Conservation (phyloP, 495 filamentous ascomycete genomes). For the Talaromyces trachyspermus region DNA sequence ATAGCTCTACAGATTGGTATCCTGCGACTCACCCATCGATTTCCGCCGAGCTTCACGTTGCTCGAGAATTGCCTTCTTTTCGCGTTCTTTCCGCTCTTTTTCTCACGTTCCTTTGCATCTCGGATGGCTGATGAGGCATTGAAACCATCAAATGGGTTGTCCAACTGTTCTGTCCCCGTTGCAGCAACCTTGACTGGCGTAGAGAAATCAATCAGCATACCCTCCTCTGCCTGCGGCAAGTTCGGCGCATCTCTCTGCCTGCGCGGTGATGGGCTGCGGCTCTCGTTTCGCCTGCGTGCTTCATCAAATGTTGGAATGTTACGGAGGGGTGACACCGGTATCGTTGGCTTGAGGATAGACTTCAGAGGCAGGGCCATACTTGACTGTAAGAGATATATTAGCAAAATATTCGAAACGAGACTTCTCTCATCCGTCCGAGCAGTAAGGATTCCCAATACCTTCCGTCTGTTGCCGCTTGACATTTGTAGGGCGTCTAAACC, state of each 20-base stretch:
- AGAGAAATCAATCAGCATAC: conserved; percentile 42
- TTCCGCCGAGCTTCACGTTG: conserved; percentile 81
- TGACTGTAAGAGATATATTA: conserved; percentile 30
- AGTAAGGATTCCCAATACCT: conserved; percentile 43
- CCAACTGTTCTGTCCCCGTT: conserved; percentile 29
- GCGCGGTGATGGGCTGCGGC: conserved; percentile 20
- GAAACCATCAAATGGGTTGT: conserved; percentile 54
- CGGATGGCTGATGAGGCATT: conserved; percentile 38
- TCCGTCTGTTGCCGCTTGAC: conserved; percentile 70
- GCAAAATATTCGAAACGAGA: neutral
- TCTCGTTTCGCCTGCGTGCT: conserved; percentile 35
- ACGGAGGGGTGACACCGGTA: conserved; percentile 57
- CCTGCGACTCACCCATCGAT: conserved; percentile 54
- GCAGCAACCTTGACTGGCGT: conserved; percentile 26
- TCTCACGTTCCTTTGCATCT: conserved; percentile 67
- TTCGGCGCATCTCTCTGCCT: conserved; percentile 8
- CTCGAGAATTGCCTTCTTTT: conserved; percentile 61
- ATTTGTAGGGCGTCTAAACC: conserved; percentile 76
- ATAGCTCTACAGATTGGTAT: neutral
- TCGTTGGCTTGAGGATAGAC: conserved; percentile 82
- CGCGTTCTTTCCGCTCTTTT: conserved; percentile 55
- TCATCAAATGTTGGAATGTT: conserved; percentile 47
- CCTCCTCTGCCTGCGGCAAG: conserved; percentile 23
- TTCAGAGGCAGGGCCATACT: conserved; percentile 51
- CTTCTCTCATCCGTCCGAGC: neutral